Conservation (phyloP, 176 grass and related monocot species). For the Guadua angustifolia region DNA sequence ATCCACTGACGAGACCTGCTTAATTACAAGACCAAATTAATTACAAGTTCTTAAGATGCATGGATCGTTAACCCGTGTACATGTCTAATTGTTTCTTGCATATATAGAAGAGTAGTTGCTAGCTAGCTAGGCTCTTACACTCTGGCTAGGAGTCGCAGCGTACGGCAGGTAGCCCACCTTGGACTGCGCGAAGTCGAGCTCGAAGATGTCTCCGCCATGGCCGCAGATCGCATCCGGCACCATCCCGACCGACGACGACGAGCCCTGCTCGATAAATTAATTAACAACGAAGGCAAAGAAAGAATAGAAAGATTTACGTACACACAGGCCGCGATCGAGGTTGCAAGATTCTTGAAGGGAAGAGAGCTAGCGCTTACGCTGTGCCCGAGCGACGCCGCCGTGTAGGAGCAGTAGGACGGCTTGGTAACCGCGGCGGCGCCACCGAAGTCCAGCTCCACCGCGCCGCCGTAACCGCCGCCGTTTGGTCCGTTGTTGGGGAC, state of each 20-base stretch:
- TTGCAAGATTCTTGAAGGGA: background rate
- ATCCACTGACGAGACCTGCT: conserved; percentile 42
- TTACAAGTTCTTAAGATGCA: background rate
- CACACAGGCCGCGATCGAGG: background rate
- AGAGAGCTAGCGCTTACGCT: conserved; percentile 49
- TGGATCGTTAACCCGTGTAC: background rate
- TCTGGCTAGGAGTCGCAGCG: conserved; percentile 38
- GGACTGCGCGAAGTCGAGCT: conserved; percentile 57
- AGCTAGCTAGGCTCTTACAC: conserved; percentile 35
- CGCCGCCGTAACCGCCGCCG: background rate
- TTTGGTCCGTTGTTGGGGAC: conserved; percentile 49
- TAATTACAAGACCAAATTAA: background rate
- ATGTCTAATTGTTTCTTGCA: background rate
- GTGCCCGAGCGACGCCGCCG: conserved; percentile 54
- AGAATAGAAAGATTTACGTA: background rate
- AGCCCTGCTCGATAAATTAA: conserved; percentile 53
- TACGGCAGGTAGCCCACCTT: conserved; percentile 50
- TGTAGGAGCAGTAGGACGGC: conserved; percentile 62
- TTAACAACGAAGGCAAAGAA: background rate
- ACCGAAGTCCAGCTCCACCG: conserved; percentile 50
- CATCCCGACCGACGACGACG: conserved; percentile 70
- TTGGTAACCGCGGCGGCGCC: conserved; percentile 26
- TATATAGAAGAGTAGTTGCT: background rate
- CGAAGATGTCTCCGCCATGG: conserved; percentile 39
- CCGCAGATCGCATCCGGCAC: conserved; percentile 66